Evolutionary conservation across 2,329 filamentous ascomycete genomes (phyloP).

Genomic region (Gaeumannomyces tritici): DNA sequence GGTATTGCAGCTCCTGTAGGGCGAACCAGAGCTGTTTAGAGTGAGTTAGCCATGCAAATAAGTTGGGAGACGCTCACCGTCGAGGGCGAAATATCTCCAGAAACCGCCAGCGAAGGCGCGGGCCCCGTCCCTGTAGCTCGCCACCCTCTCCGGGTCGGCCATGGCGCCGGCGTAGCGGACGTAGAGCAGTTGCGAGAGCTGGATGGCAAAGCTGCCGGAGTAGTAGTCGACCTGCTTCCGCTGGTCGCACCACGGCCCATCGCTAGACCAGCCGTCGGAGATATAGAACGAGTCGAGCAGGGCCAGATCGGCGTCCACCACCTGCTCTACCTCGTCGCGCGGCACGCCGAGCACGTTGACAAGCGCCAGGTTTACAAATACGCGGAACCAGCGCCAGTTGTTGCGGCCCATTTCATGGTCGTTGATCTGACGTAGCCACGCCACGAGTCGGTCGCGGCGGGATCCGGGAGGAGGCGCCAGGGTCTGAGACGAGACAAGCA

Average conservation of each 20-base stretch:
- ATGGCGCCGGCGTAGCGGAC: constrained; percentile 21
- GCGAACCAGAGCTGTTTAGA: background rate
- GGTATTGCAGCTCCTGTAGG: constrained; percentile 29
- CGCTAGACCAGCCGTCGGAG: constrained; percentile 9
- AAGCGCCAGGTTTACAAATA: constrained; percentile 10
- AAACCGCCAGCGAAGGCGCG: constrained; percentile 24
- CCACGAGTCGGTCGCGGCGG: constrained; percentile 15
- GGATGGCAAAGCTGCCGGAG: constrained; percentile 14
- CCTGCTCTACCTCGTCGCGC: background rate
- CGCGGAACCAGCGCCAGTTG: constrained; percentile 12
- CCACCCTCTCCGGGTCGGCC: constrained; percentile 23
- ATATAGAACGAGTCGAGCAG: constrained; percentile 9
- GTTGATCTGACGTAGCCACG: constrained; percentile 9
- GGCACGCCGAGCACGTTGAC: constrained; percentile 3
- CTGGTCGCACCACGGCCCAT: constrained; percentile 7
- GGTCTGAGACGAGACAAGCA: constrained; percentile 30
- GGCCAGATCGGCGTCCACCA: constrained; percentile 7
- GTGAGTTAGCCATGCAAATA: background rate
- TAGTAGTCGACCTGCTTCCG: constrained; percentile 11
- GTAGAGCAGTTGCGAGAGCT: constrained; percentile 26
- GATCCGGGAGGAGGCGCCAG: constrained; percentile 14
- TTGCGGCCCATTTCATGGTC: constrained; percentile 9
- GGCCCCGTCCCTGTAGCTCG: constrained; percentile 19
- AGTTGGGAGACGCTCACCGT: constrained; percentile 17
- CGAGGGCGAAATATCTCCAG: constrained; percentile 30